These are phyloP conservation scores for Selaginella tamariscina DNA, from an alignment of 75 land plant species.

Conservation along the genomic window DNA sequence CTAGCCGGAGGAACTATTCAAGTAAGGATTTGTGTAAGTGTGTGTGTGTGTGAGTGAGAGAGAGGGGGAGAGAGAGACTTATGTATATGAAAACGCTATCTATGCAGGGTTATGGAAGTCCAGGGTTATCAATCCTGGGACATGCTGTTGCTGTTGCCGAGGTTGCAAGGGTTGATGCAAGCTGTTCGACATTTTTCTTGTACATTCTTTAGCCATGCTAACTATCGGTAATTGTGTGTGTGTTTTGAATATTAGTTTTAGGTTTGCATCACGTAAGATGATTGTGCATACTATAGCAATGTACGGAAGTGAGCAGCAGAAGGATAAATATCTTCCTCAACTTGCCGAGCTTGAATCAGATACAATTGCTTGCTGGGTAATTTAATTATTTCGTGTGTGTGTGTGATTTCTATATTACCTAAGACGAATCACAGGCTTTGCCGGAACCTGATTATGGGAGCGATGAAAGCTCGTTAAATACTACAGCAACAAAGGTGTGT, in stretches of 20 bases:
- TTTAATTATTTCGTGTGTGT: conserved; percentile 3
- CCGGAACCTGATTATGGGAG: conserved; percentile 94
- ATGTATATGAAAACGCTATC: too few relatives aligned
- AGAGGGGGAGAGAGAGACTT: too few relatives aligned
- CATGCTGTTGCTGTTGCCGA: conserved; percentile 62
- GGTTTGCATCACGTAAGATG: too few relatives aligned
- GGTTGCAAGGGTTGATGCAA: conserved; percentile 89
- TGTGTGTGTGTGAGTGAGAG: too few relatives aligned
- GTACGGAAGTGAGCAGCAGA: conserved; percentile 76
- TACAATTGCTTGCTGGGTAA: conserved; percentile 78
- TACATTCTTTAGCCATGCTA: conserved; percentile 87
- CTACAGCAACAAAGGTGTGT: conserved; percentile 82
- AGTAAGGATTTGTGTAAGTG: too few relatives aligned
- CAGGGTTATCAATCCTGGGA: conserved; percentile 64
- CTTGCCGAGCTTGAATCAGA: conserved; percentile 56
- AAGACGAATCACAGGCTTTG: conserved; percentile 49
- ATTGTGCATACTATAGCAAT: too few relatives aligned
- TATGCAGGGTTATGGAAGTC: conserved; percentile 82
- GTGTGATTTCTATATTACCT: not conserved
- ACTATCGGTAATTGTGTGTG: conserved; percentile 54
- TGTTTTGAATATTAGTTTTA: not conserved
- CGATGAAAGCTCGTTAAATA: conserved; percentile 80
- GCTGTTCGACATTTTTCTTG: conserved; percentile 83
- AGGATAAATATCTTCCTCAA: conserved; percentile 67
- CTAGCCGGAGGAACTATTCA: conserved; percentile 91